Percentiles rank a stretch among this genome's conserved stretches.
Conservation (phyloP, 306 rosid species). For the Malus orientalis region DNA sequence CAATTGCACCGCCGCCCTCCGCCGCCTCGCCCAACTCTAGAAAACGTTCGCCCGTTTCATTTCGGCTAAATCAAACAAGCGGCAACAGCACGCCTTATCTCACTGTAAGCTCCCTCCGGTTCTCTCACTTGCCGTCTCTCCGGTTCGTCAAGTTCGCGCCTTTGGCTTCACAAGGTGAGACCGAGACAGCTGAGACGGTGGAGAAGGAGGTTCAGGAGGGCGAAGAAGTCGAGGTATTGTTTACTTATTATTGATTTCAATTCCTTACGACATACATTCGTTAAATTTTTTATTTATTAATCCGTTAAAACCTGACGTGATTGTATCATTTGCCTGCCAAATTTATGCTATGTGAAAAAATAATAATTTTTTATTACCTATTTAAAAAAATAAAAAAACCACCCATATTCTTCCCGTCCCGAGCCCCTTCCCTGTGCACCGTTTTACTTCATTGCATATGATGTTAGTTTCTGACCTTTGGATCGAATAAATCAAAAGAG, state of each 20-base stretch:
- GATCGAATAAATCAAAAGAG: too few relatives aligned
- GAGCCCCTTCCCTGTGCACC: too few relatives aligned
- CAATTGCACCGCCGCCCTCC: conserved; percentile 13
- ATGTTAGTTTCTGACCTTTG: too few relatives aligned
- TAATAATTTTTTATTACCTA: too few relatives aligned
- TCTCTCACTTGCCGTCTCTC: conserved; percentile 20
- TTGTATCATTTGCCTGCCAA: too few relatives aligned
- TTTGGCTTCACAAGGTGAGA: conserved; percentile 44
- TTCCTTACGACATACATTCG: too few relatives aligned
- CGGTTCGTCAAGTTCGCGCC: conserved; percentile 40
- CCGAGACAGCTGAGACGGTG: conserved; percentile 27
- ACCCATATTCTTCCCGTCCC: too few relatives aligned
- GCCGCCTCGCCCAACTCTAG: conserved; percentile 4
- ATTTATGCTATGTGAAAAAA: too few relatives aligned
- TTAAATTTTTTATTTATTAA: too few relatives aligned
- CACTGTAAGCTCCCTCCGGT: conserved; percentile 19
- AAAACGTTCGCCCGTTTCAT: conserved; percentile 20
- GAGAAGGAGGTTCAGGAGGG: conserved; percentile 43
- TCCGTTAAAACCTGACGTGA: too few relatives aligned
- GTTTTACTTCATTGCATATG: too few relatives aligned
- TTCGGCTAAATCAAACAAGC: conserved; percentile 6
- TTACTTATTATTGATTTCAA: neutral
- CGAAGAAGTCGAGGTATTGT: conserved; percentile 25
- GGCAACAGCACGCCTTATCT: conserved; percentile 5
- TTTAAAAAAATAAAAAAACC: too few relatives aligned